Base-by-base conservation (phyloP, 257 asterid genomes). In the Solanum appendiculatum region DNA sequence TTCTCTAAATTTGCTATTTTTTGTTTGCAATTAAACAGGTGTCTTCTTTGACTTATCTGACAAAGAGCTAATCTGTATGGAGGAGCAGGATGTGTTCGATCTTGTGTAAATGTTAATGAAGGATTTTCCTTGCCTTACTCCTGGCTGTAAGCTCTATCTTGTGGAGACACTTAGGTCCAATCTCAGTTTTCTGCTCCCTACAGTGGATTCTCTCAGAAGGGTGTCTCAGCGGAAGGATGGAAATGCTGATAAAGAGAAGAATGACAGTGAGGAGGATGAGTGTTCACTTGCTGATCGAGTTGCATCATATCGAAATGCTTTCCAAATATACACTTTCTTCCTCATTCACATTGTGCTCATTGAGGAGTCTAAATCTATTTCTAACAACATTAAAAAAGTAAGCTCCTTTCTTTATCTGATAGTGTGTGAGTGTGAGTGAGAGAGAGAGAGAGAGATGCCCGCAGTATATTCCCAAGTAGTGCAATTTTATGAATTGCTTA, bases 131-230 rank as follows among this genome's bases (percentile, higher is more conserved):
- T 40, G 13, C 46, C 46, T 40, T 40, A 9, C 46, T 40, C 46
- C 46, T 40, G 1, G 46, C 4, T 40, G 46, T 40, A 40, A 95
- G 92, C 88, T 96, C 91, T 92, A 94, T 88, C 86, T 96, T 84
- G 97, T 90, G 90, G 99, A 96, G 91, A 89, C 97, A 13, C 86
- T 95, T 89, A 94, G 98, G 97, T 96, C 98, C 78, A 95, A 96
- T 90, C 90, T 96, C 60, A 94, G 98, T 83, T 98, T 96, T 39
- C 85, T 96, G 87, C 89, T 96, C 78, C 99, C 99, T 4, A 94
- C 94, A 87, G 96, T 95, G 5, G 98, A 94, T 87, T 93, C 93
- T 4, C 92, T 95, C 89, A 36, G 87, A 86, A 78, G 92, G 88
- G 86, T 90, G 88, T 48, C 89, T 86, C 80, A 75, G 63, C 44